Evolutionary conservation across 140 eudicot species (phyloP), one percentile per base, ranked within the genome.

Genomic region (Oenanthe javanica): DNA sequence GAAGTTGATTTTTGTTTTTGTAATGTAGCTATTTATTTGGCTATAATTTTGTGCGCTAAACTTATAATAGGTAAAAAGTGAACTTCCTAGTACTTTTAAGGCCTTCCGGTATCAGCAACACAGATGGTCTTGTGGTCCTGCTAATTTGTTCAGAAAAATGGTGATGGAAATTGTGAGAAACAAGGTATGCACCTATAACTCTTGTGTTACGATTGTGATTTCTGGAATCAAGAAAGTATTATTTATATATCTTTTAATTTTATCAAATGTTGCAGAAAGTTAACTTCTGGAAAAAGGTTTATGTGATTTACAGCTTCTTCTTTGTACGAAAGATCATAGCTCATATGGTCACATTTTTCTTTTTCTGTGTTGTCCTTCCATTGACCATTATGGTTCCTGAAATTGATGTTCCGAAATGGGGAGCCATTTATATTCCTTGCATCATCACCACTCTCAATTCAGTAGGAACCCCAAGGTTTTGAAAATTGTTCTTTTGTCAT

Each of bases 121-220:
- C 84, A 80, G 99, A 64, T 94, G 99, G 99, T 92, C 99, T 18
- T 94, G 99, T 84, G 99, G 99, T 85, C 99, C 99, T 23, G 99
- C 99, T 40, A 92, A 94, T 88, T 80, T 94, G 80, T 94, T 94
- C 85, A 89, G 98, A 87, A 92, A 94, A 85, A 94, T 92, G 98
- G 94, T 92, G 83, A 87, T 92, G 94, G 98, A 94, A 79, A 94
- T 94, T 36, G 90, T 86, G 31, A 89, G 83, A 55, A 94, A 94
- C 90, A 94, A 94, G 91, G 99, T 92, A 72, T 19, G 90, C 70
- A 79, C 50, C 48, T 27, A 67, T 77, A 9, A 18, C 25, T 54
- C 31, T 42, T 52, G 2, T 43, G 45, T 5, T 45, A 10, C 42
- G 0, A 11, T 9, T 64, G 42, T 4, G 42, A 4, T 64, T 64